Conservation (phyloP, 139 green algal genomes). For the Pycnococcus provasolii region DNA sequence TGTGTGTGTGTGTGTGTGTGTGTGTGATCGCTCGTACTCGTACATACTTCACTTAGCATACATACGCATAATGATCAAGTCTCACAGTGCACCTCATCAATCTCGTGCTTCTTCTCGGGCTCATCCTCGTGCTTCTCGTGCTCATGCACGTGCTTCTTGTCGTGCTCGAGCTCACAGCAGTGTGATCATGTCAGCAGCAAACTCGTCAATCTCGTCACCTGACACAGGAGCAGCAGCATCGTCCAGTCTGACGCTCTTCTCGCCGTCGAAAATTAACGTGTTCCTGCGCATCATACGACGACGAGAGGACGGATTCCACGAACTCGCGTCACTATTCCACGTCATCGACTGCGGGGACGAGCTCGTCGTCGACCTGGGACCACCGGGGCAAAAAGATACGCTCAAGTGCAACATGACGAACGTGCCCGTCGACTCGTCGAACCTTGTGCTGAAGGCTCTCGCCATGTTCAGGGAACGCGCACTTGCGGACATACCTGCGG, state of each 20-base stretch:
- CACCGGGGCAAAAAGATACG: conserved; percentile 42
- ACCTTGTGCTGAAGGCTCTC: conserved; percentile 69
- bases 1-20: no score
- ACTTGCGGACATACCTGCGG: background rate
- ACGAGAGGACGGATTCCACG: conserved; percentile 90
- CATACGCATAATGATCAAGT: no score
- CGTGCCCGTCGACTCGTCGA: conserved; percentile 81
- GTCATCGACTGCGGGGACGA: conserved; percentile 89
- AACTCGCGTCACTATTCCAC: conserved; percentile 88
- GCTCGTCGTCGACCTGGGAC: conserved; percentile 59
- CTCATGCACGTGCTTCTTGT: no score
- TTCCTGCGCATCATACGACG: conserved; percentile 78
- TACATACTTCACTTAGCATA: no score
- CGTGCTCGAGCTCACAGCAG: no score
- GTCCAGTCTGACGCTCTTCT: conserved; percentile 7
- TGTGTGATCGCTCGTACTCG: no score
- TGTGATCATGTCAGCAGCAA: no score
- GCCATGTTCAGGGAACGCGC: conserved; percentile 22
- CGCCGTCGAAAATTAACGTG: conserved; percentile 71
- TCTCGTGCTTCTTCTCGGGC: no score
- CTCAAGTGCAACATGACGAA: conserved; percentile 65
- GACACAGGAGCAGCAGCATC: no score
- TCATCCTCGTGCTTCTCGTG: no score
- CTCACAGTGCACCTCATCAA: no score
- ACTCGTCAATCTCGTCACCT: no score